Evolutionary conservation across 331 rosid genomes (phyloP).

Genomic region (Acacia pycnantha): DNA sequence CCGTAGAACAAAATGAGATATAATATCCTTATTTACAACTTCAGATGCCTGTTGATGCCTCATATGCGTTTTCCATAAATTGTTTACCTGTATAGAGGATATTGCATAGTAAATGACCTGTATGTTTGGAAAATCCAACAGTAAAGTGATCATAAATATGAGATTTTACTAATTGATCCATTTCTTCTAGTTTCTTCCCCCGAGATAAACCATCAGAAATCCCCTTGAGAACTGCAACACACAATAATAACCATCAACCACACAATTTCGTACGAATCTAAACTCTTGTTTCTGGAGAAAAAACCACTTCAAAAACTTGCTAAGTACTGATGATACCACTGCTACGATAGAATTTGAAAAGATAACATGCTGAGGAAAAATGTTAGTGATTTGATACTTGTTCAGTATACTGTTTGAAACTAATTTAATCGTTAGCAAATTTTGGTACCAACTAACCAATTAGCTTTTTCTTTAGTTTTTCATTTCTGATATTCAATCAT

Average conservation of each 20-base stretch:
- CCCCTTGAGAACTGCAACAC: slow-evolving; percentile 79
- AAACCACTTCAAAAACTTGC: neutral
- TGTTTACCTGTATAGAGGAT: slow-evolving; percentile 44
- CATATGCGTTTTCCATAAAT: slow-evolving; percentile 67
- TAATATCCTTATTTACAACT: slow-evolving; percentile 76
- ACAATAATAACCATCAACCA: slow-evolving; percentile 19
- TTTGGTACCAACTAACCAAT: neutral
- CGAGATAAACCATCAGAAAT: slow-evolving; percentile 87
- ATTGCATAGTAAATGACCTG: slow-evolving; percentile 13
- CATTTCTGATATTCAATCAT: neutral
- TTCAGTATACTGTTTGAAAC: neutral
- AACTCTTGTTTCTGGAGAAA: neutral
- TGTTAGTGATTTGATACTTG: neutral
- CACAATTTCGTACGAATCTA: neutral
- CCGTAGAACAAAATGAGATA: slow-evolving; percentile 93
- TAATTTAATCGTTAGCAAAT: neutral
- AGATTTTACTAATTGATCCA: slow-evolving; percentile 62
- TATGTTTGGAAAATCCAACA: neutral
- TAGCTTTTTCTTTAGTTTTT: neutral
- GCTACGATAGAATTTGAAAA: slow-evolving; percentile 2
- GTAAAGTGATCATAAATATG: neutral
- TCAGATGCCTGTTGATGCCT: slow-evolving; percentile 67
- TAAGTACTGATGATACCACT: neutral
- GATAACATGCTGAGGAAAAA: neutral
- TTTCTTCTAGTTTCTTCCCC: slow-evolving; percentile 84